Evolutionary conservation across 2,329 filamentous ascomycete species (phyloP), one percentile per base, ranked within the genome.

Genomic region (Daldinia eschscholtzii): DNA sequence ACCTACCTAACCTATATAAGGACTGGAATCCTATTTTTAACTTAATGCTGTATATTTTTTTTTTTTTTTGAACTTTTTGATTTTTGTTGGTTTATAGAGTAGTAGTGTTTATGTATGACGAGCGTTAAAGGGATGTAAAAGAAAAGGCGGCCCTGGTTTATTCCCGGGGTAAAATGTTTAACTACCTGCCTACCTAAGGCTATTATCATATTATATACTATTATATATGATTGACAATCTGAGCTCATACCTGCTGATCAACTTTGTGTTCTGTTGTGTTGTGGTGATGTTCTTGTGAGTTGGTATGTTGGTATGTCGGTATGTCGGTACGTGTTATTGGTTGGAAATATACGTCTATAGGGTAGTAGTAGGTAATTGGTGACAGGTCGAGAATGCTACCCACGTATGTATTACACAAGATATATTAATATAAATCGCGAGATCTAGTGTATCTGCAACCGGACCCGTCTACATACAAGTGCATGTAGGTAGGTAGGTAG

Each of bases 11-110:
- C 20, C 20, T 2, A 23, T 53, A 3, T 35, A 4, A 42, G 33
- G 28, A 26, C 9, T 39, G 48, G 5, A 41, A 12, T 28, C 26
- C 18, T 35, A 3, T 58, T 35, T 35, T 35, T 35, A 35, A 10
- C 15, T 15, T 52, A 52, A 52, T 52, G 18, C 15, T 52, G 26
- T 52, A 52, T 26, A 48, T 39, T 23, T 28, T 35, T 52, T 55
- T 41, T 28, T 57, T 18, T 28, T 20, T 15, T n/a, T 1, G 12
- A 23, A 23, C 20, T 23, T 23, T 23, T 23, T 23, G 20, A 23
- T 37, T 41, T 41, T 56, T 56, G 26, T 42, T 30, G 26, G 12
- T 5, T 55, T 33, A 33, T 35, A 10, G 35, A 35, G 2, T 23
- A 2, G 20, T n/a, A 23, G n/a, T n/a, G n/a, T n/a, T 10, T 15